Percentiles rank a stretch among this genome's conserved stretches.
phyloP scores from a whole-genome alignment of 148 eudicot genomes.

The Oxyria digyna region DNA sequence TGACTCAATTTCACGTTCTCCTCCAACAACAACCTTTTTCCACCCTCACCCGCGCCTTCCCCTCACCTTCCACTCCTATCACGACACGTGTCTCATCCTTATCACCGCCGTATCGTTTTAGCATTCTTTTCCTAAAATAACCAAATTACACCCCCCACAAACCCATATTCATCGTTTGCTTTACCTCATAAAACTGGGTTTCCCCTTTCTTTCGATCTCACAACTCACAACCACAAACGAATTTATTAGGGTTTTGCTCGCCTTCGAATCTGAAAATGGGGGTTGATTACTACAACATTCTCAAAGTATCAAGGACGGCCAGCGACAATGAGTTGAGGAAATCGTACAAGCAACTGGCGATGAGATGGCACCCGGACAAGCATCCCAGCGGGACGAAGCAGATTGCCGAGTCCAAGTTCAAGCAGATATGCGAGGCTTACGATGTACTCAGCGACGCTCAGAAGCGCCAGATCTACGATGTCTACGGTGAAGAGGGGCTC shows the following conservation, averaged over 20 bases:
- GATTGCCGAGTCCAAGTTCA: constrained; percentile 72
- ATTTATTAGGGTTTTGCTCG: too few species aligned
- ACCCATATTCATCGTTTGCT: neutral
- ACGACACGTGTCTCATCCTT: constrained; percentile 9
- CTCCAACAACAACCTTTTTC: constrained; percentile 7
- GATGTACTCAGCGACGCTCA: constrained; percentile 60
- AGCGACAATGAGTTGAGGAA: constrained; percentile 48
- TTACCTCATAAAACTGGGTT: neutral
- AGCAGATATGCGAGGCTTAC: constrained; percentile 87
- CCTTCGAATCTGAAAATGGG: too few species aligned
- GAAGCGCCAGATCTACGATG: constrained; percentile 75
- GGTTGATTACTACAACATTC: constrained; percentile 63
- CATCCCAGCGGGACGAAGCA: constrained; percentile 29
- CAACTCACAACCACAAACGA: too few species aligned
- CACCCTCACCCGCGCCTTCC: neutral
- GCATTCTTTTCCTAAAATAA: neutral
- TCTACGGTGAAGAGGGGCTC: constrained; percentile 61
- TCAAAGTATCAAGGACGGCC: constrained; percentile 12
- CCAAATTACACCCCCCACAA: neutral
- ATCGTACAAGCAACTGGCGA: constrained; percentile 72
- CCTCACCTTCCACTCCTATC: neutral
- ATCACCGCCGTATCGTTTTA: neutral
- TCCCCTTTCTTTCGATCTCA: too few species aligned
- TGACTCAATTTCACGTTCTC: constrained; percentile 48
- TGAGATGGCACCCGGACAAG: constrained; percentile 97